Conservation (phyloP, 2,329 filamentous ascomycete species). For the Arthrobotrys iridis region DNA sequence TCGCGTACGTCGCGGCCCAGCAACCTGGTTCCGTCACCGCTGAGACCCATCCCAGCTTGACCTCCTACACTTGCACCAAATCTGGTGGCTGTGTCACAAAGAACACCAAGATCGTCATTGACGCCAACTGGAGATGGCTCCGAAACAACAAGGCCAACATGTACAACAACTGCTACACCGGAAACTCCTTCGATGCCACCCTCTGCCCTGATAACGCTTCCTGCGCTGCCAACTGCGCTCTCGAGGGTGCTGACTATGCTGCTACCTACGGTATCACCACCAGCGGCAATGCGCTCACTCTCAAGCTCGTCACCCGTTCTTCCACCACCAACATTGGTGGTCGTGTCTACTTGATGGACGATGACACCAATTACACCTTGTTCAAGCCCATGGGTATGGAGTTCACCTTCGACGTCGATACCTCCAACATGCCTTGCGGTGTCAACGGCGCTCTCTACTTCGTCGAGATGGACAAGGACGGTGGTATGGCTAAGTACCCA, state of each 20-base stretch:
- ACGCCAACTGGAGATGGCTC: constrained; percentile 71
- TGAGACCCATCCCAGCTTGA: constrained; percentile 68
- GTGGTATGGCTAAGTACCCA: constrained; percentile 67
- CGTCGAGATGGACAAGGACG: constrained; percentile 71
- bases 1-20: constrained; percentile 65
- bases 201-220: constrained; percentile 65
- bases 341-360: constrained; percentile 73
- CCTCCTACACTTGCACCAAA: constrained; percentile 67
- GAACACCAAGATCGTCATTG: constrained; percentile 67
- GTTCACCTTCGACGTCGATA: constrained; percentile 77
- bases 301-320: constrained; percentile 65
- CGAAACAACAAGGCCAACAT: constrained; percentile 64
- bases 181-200: constrained; percentile 66
- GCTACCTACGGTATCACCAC: constrained; percentile 67
- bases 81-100: constrained; percentile 67
- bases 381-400: constrained; percentile 74
- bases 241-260: constrained; percentile 69
- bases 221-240: constrained; percentile 69
- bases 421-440: constrained; percentile 74
- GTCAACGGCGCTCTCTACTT: constrained; percentile 78
- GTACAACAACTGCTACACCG: constrained; percentile 69
- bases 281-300: constrained; percentile 64
- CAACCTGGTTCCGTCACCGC: constrained; percentile 65
- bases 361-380: constrained; percentile 71
- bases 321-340: constrained; percentile 63